Base-by-base conservation (phyloP, 345 rosid genomes). In the Aegle marmelos region DNA sequence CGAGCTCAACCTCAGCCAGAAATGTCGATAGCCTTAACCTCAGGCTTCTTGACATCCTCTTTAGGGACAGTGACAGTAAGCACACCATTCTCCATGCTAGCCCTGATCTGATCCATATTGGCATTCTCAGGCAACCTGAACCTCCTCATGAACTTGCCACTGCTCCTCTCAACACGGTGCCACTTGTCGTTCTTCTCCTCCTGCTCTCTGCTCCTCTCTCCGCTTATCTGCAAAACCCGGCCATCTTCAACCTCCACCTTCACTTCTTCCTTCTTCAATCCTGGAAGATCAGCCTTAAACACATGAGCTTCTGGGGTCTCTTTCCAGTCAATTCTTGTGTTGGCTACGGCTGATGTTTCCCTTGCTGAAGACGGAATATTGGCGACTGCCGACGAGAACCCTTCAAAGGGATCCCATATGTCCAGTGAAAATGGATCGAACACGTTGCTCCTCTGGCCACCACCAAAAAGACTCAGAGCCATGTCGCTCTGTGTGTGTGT, bases 221-320 rank as follows among this genome's bases (percentile, higher is more conserved):
- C 83, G 0, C 83, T 81, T 4, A 81, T 84, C 79, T 76, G 83
- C 28, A 81, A 79, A 14, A 81, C 65, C 2, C 74, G 73, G 0
- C 72, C 79, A 6, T 84, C 85, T 30, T 81, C 83, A 8, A 84
- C 83, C 75, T 81, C 87, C 1, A 84, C 85, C 50, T 45, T 45
- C 17, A 45, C 50, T 17, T 45, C 50, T 13, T 45, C 17, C 50
- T 45, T 45, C 50, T 45, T 45, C 50, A 45, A 17, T 5, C 50
- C 50, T 4, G 50, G 50, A 45, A 45, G 50, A 13, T 45, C 84
- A 2, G 80, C 88, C 60, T 83, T 80, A 64, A 85, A 80, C 24
- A 85, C 73, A 41, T 83, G 86, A 24, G 84, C 84, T 33, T 83
- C 84, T 16, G 84, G 77, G 27, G 86, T 83, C 73, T 85, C 88